These are phyloP conservation scores for Glycine soja DNA, from an alignment of 306 rosid species.

Conservation along the genomic window DNA sequence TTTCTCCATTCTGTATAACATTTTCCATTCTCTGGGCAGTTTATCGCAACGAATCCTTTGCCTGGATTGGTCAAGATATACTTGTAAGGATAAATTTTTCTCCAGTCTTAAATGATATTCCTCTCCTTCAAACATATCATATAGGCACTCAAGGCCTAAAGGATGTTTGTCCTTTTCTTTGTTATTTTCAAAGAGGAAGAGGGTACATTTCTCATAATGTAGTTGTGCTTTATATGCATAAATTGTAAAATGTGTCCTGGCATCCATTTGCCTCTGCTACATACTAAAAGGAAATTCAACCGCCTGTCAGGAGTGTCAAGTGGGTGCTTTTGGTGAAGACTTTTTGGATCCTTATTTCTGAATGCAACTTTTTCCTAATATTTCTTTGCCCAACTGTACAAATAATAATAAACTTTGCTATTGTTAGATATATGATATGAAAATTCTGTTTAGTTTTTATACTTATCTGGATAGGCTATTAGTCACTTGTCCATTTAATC, in stretches of 20 bases:
- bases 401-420: slow-evolving; percentile 25
- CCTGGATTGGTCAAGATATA: slow-evolving; percentile 98
- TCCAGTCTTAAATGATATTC: slow-evolving; percentile 17
- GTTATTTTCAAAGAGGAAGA: slow-evolving; percentile 9
- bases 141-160: slow-evolving; percentile 17
- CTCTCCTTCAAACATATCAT: neutral
- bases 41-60: slow-evolving; percentile 64
- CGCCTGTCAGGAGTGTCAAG: neutral
- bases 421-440: slow-evolving; percentile 18
- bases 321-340: slow-evolving; percentile 23
- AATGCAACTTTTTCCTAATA: slow-evolving; percentile 9
- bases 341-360: slow-evolving; percentile 19
- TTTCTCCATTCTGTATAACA: slow-evolving; percentile 88
- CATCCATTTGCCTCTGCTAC: neutral
- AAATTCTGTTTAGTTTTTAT: slow-evolving; percentile 22
- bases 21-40: slow-evolving; percentile 87
- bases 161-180: neutral
- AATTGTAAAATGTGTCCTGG: slow-evolving; percentile 1
- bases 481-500: slow-evolving; percentile 37
- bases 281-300: slow-evolving; percentile 16
- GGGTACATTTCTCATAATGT: slow-evolving; percentile 24
- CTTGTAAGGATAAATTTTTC: slow-evolving; percentile 63
- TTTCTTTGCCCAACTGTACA: neutral
- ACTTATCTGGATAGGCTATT: slow-evolving; percentile 24
- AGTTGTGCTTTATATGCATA: slow-evolving; percentile 8